Conservation (phyloP, 2,329 filamentous ascomycete species). For the Chalaropsis ovoidea region DNA sequence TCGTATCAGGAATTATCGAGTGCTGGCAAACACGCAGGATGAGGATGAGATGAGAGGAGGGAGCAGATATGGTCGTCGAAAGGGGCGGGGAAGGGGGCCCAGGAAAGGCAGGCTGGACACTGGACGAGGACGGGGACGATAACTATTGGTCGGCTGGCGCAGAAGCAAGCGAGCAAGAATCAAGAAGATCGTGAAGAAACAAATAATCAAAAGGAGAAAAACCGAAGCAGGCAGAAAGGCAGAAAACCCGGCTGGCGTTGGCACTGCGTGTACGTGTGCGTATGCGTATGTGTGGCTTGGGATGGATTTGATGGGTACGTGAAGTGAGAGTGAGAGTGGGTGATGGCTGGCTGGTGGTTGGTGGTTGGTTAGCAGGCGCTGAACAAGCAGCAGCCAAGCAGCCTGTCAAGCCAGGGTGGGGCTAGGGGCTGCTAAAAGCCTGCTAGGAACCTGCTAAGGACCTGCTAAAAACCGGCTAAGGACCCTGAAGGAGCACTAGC, state of each 20-base stretch:
- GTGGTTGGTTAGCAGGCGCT: background rate
- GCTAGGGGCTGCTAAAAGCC: background rate
- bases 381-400: background rate
- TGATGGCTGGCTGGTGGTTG: background rate
- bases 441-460: background rate
- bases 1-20: constrained; percentile 2
- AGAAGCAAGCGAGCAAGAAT: background rate
- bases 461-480: background rate
- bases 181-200: no score
- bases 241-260: no score
- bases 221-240: background rate
- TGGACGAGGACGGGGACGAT: background rate
- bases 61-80: background rate
- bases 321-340: no score
- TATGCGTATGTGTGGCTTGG: no score
- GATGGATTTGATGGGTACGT: no score
- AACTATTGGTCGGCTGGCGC: background rate
- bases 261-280: no score
- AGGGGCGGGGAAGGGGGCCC: constrained; percentile 11
- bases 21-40: background rate
- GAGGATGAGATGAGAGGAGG: background rate
- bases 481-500: background rate
- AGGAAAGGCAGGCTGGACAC: background rate
- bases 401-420: background rate
- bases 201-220: background rate